Evolutionary conservation across 495 filamentous ascomycete species (phyloP).

Genomic region (Aspergillus kassunensis): DNA sequence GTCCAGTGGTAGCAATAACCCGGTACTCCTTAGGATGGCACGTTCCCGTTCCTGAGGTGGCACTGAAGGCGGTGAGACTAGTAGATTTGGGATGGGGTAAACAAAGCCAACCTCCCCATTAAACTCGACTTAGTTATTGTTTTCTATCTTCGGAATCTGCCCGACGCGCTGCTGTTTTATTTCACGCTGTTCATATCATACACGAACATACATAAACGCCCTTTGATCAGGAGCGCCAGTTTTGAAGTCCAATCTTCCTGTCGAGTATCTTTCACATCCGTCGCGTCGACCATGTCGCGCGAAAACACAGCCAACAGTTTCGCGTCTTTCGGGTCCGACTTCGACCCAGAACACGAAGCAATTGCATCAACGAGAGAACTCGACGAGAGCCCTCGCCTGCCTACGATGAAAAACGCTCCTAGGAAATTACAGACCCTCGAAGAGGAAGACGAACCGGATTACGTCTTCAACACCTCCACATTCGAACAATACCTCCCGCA

Average conservation of each 20-base stretch:
- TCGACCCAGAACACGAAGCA: constrained; percentile 51
- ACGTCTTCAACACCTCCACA: constrained; percentile 58
- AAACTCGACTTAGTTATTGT: no score
- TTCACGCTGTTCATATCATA: background rate
- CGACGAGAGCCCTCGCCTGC: constrained; percentile 36
- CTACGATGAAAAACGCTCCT: constrained; percentile 31
- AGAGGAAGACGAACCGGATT: constrained; percentile 41
- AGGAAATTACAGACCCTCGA: constrained; percentile 20
- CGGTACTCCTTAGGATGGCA: no score
- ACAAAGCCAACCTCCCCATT: constrained; percentile 19
- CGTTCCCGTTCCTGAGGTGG: background rate
- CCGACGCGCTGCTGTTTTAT: constrained; percentile 2
- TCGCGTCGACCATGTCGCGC: constrained; percentile 33
- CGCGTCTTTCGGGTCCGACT: constrained; percentile 41
- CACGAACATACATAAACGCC: background rate
- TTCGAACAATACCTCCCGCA: constrained; percentile 61
- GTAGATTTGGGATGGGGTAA: constrained; percentile 5
- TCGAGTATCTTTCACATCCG: constrained; percentile 1
- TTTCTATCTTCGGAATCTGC: background rate
- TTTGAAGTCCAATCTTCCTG: background rate
- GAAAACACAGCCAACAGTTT: constrained; percentile 26
- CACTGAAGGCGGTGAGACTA: constrained; percentile 2
- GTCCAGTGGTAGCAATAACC: no score
- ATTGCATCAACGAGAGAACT: constrained; percentile 47
- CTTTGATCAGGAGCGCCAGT: no score